Conservation (phyloP, 805 yeast genomes). For the Candida sithepensis region DNA sequence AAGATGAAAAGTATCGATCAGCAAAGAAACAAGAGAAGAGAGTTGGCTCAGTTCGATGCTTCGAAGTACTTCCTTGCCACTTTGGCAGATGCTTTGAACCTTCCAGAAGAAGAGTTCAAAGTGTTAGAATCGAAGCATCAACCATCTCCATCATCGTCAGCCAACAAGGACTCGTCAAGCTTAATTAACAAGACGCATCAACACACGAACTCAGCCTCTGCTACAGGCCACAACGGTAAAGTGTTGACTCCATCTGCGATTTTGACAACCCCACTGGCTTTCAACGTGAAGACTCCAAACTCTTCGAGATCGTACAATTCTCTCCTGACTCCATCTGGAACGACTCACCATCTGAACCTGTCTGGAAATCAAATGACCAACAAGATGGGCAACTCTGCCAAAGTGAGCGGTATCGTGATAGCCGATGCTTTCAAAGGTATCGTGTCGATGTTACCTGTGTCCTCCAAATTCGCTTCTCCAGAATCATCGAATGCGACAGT, state of each 20-base stretch:
- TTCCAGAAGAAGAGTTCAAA: conserved; percentile 37
- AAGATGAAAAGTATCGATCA: conserved; percentile 32
- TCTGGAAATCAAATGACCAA: conserved; percentile 6
- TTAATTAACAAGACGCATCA: neutral
- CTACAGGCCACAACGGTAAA: conserved; percentile 5
- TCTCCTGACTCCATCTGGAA: conserved; percentile 14
- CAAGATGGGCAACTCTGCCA: conserved; percentile 10
- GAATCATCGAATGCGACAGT: neutral
- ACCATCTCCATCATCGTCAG: neutral
- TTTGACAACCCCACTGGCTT: conserved; percentile 35
- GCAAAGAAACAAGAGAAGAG: conserved; percentile 43
- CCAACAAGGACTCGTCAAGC: conserved; percentile 3
- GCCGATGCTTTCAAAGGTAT: conserved; percentile 45
- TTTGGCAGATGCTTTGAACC: conserved; percentile 45
- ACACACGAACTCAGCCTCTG: neutral
- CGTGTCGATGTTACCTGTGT: conserved; percentile 25
- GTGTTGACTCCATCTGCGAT: conserved; percentile 37
- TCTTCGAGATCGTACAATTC: conserved; percentile 33
- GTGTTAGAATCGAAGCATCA: conserved; percentile 21
- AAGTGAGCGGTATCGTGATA: conserved; percentile 43
- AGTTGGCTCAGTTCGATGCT: conserved; percentile 43
- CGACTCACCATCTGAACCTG: conserved; percentile 8
- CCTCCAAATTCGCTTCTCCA: conserved; percentile 6
- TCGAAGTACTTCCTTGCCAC: conserved; percentile 48
- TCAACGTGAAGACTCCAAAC: conserved; percentile 37